Evolutionary conservation across 108 stramenopile genomes (phyloP).

Genomic region (Hondaea fermentalgiana): DNA sequence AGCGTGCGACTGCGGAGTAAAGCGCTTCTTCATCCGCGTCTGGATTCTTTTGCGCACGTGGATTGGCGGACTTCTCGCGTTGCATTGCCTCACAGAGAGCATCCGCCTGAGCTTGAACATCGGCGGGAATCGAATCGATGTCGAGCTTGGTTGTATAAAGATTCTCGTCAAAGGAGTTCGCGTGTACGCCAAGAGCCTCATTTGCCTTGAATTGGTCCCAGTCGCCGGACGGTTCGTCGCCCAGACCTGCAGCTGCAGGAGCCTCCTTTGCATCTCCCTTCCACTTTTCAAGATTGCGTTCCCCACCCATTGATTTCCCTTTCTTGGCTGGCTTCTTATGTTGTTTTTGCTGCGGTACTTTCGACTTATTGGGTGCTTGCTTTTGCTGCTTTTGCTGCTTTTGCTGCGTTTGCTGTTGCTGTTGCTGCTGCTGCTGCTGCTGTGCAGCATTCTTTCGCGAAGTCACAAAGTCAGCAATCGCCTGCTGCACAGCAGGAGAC

Average conservation of each 20-base stretch:
- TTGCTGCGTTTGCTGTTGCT: neutral
- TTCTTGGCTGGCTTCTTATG: too few relatives aligned
- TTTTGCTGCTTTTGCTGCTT: neutral
- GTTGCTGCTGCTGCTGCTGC: neutral
- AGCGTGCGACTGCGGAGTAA: neutral
- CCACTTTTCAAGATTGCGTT: neutral
- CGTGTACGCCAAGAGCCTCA: conserved; percentile 69
- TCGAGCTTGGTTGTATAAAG: conserved; percentile 83
- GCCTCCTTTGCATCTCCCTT: neutral
- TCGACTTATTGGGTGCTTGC: neutral
- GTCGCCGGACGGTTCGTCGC: neutral
- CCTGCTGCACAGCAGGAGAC: neutral
- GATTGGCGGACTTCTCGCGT: conserved; percentile 58
- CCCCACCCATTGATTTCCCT: neutral
- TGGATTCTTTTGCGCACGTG: conserved; percentile 44
- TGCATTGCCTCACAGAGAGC: conserved; percentile 80
- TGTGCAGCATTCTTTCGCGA: neutral
- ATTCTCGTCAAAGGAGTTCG: conserved; percentile 79
- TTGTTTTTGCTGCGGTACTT: neutral
- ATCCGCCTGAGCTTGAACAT: conserved; percentile 62
- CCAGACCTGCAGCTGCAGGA: neutral
- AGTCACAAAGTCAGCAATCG: neutral
- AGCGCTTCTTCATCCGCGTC: conserved; percentile 63
- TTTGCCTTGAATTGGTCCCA: conserved; percentile 74
- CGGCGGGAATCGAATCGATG: conserved; percentile 52